phyloP scores from a whole-genome alignment of 2,329 filamentous ascomycete genomes.

The Talaromyces piceae region DNA sequence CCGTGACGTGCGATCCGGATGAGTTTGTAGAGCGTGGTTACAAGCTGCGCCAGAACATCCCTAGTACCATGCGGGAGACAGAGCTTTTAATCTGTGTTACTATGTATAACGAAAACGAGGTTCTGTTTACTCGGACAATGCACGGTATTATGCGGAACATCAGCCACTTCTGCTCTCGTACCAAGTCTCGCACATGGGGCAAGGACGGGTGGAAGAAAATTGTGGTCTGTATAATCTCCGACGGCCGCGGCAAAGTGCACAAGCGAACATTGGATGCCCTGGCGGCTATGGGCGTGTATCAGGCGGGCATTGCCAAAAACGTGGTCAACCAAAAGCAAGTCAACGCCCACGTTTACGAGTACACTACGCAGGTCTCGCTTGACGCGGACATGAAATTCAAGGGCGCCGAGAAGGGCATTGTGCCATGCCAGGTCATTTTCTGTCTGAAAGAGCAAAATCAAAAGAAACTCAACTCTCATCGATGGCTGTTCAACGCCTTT shows the following conservation, averaged over 20 bases:
- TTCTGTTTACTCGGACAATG: conserved; percentile 95
- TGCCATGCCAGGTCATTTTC: conserved; percentile 97
- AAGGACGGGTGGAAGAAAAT: conserved; percentile 99
- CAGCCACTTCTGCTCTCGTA: conserved; percentile 86
- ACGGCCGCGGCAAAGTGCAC: conserved; percentile 89
- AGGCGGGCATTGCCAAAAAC: conserved; percentile 98
- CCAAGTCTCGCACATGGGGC: conserved; percentile 91
- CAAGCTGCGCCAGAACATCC: conserved; percentile 86
- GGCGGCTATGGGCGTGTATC: conserved; percentile 95
- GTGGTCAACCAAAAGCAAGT: conserved; percentile 93
- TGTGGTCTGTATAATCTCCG: conserved; percentile 92
- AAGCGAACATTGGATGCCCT: conserved; percentile 87
- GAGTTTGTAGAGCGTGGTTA: conserved; percentile 86
- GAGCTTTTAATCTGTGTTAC: conserved; percentile 95
- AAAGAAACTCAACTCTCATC: conserved; percentile 96
- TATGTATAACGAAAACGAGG: conserved; percentile 99
- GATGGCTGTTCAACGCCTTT: conserved; percentile 99
- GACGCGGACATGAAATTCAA: conserved; percentile 97
- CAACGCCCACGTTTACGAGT: conserved; percentile 95
- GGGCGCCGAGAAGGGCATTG: conserved; percentile 96
- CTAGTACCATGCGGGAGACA: conserved; percentile 74
- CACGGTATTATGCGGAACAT: conserved; percentile 98
- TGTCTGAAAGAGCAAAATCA: conserved; percentile 96
- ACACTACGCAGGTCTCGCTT: conserved; percentile 94
- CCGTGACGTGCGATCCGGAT: conserved; percentile 95